A percentile compares a stretch with the other conserved stretches of the same genome.
phyloP scores from a whole-genome alignment of 1,284 basidiomycete genomes.

The Lentinula novae-zelandiae region DNA sequence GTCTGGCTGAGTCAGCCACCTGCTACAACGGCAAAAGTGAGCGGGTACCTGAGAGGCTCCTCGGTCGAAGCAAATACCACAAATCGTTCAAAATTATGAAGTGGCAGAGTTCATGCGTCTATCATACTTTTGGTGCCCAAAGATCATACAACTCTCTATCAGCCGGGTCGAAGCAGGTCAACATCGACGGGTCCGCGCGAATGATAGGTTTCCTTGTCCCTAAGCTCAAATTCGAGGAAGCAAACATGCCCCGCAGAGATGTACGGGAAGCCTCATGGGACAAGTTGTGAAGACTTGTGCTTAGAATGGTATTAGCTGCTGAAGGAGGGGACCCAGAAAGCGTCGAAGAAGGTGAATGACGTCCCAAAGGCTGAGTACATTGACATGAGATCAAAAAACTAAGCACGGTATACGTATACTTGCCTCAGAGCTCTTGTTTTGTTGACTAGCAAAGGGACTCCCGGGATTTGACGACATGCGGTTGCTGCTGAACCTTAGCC shows the following conservation, averaged over 20 bases:
- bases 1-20: background rate
- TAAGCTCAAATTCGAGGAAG: slow-evolving; percentile 19
- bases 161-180: slow-evolving; percentile 67
- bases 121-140: slow-evolving; percentile 53
- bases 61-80: background rate
- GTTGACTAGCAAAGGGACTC: background rate
- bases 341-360: slow-evolving; percentile 26
- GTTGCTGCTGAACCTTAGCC: background rate
- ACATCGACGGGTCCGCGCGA: slow-evolving; percentile 58
- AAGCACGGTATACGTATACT: background rate
- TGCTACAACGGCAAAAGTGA: background rate
- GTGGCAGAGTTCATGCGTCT: too few relatives aligned
- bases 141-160: slow-evolving; percentile 73
- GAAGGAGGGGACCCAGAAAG: slow-evolving; percentile 26
- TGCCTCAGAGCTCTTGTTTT: background rate
- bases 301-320: slow-evolving; percentile 13
- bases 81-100: background rate
- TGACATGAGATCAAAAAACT: background rate
- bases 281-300: background rate
- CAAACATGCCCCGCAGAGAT: slow-evolving; percentile 24
- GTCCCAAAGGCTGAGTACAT: background rate
- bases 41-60: background rate
- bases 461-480: background rate
- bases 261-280: slow-evolving; percentile 24
- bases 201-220: slow-evolving; percentile 40